A percentile compares a stretch with the other conserved stretches of the same genome.
These are phyloP conservation scores for Euphorbia pulcherrima DNA, from an alignment of 345 rosid genomes.

Conservation along the genomic window DNA sequence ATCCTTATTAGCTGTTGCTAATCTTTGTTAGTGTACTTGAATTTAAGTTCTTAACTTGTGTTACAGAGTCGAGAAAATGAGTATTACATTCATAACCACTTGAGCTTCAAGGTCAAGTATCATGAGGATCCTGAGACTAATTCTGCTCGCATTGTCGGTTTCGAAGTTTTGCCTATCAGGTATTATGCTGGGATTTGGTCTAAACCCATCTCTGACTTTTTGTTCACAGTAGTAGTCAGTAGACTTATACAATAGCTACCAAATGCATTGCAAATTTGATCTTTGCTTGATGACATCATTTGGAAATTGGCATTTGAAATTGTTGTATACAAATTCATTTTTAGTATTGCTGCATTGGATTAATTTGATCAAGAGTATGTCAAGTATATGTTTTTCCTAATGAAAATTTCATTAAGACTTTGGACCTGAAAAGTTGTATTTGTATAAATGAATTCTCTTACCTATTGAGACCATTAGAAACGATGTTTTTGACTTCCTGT, in stretches of 20 bases:
- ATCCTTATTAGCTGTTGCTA: background rate
- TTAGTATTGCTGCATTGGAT: background rate
- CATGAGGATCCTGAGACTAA: slow-evolving; percentile 74
- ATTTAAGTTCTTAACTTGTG: slow-evolving; percentile 12
- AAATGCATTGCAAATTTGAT: no score
- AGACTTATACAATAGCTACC: background rate
- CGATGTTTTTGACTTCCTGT: background rate
- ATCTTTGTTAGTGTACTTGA: slow-evolving; percentile 4
- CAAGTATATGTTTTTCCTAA: background rate
- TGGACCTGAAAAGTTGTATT: background rate
- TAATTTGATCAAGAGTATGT: background rate
- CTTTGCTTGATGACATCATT: background rate
- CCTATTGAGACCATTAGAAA: background rate
- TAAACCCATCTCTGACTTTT: background rate
- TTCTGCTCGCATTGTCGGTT: slow-evolving; percentile 90
- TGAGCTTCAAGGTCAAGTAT: slow-evolving; percentile 88
- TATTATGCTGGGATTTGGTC: slow-evolving; percentile 15
- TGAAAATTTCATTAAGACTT: background rate
- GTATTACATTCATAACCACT: slow-evolving; percentile 83
- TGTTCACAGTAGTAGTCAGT: background rate
- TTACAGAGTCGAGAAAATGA: slow-evolving; percentile 84
- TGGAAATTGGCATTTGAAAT: background rate
- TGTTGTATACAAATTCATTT: background rate
- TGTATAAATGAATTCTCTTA: background rate
- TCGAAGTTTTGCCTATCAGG: slow-evolving; percentile 93